Evolutionary conservation across 1,139 yeast genomes (phyloP).

Genomic region (Blastobotrys arbuscula): DNA sequence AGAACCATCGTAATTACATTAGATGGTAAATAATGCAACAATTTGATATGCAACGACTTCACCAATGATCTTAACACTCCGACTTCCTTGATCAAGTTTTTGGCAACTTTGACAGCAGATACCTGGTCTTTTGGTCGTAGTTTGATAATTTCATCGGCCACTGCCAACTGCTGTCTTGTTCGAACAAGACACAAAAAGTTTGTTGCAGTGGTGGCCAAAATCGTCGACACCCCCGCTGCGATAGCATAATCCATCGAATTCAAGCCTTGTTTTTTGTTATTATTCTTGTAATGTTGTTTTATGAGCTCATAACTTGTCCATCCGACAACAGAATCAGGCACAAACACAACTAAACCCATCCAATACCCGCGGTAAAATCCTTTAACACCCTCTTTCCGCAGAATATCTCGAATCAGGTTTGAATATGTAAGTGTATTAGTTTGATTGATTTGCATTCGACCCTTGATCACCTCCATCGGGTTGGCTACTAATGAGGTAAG

Average conservation of each 20-base stretch:
- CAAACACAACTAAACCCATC: slow-evolving; percentile 34
- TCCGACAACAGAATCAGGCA: slow-evolving; percentile 34
- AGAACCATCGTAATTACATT: slow-evolving; percentile 34
- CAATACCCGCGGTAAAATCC: slow-evolving; percentile 39
- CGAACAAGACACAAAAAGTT: slow-evolving; percentile 37
- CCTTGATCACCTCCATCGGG: slow-evolving; percentile 40
- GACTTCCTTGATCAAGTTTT: slow-evolving; percentile 31
- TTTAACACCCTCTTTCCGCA: slow-evolving; percentile 29
- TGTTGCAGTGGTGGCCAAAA: slow-evolving; percentile 30
- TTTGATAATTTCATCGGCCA: slow-evolving; percentile 30
- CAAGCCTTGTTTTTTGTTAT: slow-evolving; percentile 14
- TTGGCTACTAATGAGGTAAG: slow-evolving; percentile 36
- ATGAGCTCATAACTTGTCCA: slow-evolving; percentile 32
- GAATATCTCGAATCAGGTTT: slow-evolving; percentile 24
- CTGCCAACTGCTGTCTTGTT: slow-evolving; percentile 38
- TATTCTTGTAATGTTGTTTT: slow-evolving; percentile 8
- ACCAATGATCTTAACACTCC: slow-evolving; percentile 31
- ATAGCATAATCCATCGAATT: slow-evolving; percentile 29
- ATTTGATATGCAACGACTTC: slow-evolving; percentile 32
- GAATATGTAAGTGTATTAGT: slow-evolving; percentile 14
- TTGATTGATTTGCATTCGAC: slow-evolving; percentile 34
- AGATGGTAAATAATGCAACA: slow-evolving; percentile 33
- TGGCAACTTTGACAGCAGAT: slow-evolving; percentile 29
- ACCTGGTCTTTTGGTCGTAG: slow-evolving; percentile 33
- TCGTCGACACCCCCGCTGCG: slow-evolving; percentile 30